A percentile compares a stretch with the other conserved stretches of the same genome.
These are phyloP conservation scores for Cercophora samala DNA, from an alignment of 495 filamentous ascomycete species.

Conservation along the genomic window DNA sequence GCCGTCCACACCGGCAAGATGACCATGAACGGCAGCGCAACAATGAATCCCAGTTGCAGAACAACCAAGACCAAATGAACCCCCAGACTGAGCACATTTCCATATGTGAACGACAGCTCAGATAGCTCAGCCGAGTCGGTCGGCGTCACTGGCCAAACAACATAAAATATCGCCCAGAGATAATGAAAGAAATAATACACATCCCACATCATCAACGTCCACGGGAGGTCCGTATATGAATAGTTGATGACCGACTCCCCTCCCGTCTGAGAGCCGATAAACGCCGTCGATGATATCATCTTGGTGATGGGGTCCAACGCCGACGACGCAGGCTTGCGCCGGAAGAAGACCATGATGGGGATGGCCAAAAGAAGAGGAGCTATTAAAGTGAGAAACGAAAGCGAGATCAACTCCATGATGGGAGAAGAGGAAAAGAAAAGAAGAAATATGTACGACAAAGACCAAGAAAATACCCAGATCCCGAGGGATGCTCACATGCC, in stretches of 20 bases:
- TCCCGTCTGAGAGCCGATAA: slow-evolving; percentile 54
- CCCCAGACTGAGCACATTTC: slow-evolving; percentile 49
- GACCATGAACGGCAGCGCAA: slow-evolving; percentile 47
- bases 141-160: slow-evolving; percentile 52
- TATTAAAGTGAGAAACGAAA: background rate
- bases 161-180: slow-evolving; percentile 49
- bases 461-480: background rate
- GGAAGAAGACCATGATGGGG: background rate
- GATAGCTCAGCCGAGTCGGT: slow-evolving; percentile 50
- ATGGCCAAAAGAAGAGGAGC: background rate
- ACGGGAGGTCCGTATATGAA: slow-evolving; percentile 60
- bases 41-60: slow-evolving; percentile 49
- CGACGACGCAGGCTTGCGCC: background rate
- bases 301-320: background rate
- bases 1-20: slow-evolving; percentile 54
- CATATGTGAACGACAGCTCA: slow-evolving; percentile 53
- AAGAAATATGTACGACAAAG: background rate
- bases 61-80: slow-evolving; percentile 52
- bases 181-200: slow-evolving; percentile 51
- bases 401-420: background rate
- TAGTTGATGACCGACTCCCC: slow-evolving; percentile 47
- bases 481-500: background rate
- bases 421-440: background rate
- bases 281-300: slow-evolving; percentile 24
- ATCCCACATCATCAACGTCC: slow-evolving; percentile 53